Percentiles rank a stretch among this genome's conserved stretches.
Evolutionary conservation across 768 basidiomycete genomes (phyloP).

Genomic region (Inosperma sp.): DNA sequence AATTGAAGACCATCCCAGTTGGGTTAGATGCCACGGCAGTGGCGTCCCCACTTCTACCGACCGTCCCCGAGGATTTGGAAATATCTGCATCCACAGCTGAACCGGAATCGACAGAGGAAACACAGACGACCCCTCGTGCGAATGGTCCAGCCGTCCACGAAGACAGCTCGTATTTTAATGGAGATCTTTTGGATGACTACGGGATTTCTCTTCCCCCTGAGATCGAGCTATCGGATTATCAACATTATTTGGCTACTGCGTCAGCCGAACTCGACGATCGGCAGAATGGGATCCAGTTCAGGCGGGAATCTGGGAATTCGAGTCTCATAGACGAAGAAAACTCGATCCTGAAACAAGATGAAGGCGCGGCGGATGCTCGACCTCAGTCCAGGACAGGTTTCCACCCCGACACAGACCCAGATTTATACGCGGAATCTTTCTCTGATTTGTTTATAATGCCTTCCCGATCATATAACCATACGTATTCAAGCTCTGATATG

Average conservation of each 20-base stretch:
- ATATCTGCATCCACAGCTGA: background rate
- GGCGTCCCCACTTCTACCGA: background rate
- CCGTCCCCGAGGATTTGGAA: background rate
- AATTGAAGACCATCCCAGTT: background rate
- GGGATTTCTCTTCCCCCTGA: background rate
- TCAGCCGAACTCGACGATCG: background rate
- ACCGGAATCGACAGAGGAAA: too few relatives aligned
- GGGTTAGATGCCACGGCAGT: background rate
- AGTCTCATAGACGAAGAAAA: too few relatives aligned
- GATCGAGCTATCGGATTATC: background rate
- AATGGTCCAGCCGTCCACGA: background rate
- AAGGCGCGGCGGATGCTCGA: background rate
- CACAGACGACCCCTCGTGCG: too few relatives aligned
- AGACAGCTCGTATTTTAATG: background rate
- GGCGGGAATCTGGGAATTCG: too few relatives aligned
- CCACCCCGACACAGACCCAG: background rate
- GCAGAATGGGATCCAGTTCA: too few relatives aligned
- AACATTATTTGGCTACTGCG: background rate
- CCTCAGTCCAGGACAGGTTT: background rate
- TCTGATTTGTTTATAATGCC: slow-evolving; percentile 2
- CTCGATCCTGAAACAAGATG: too few relatives aligned
- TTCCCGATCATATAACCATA: background rate
- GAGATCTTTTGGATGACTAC: background rate
- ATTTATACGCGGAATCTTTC: slow-evolving; percentile 5
- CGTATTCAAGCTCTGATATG: slow-evolving; percentile 4